A percentile compares a stretch with the other conserved stretches of the same genome.
Conservation (phyloP, 2,329 filamentous ascomycete species). For the Penicillium sp. region DNA sequence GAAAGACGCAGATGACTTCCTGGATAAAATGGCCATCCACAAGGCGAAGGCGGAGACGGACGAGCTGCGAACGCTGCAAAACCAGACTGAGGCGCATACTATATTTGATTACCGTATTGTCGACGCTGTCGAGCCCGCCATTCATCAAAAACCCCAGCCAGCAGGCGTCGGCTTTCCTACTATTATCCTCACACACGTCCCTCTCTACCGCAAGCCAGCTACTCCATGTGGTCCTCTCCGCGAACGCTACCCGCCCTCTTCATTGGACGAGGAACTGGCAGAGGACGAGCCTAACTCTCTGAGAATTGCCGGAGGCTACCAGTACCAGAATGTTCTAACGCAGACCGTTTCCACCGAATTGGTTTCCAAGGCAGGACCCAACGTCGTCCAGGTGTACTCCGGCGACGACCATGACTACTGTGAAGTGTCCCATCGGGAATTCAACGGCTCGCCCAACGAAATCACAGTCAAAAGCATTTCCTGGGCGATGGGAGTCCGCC, state of each 20-base stretch:
- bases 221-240: conserved; percentile 85
- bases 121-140: conserved; percentile 51
- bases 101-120: conserved; percentile 60
- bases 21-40: conserved; percentile 62
- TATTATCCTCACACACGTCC: conserved; percentile 86
- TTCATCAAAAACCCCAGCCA: conserved; percentile 21
- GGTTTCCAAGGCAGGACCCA: conserved; percentile 69
- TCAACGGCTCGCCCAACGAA: conserved; percentile 64
- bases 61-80: conserved; percentile 65
- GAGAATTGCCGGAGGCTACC: conserved; percentile 74
- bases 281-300: conserved; percentile 75
- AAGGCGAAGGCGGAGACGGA: conserved; percentile 68
- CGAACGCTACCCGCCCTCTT: conserved; percentile 75
- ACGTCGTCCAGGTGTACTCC: conserved; percentile 82
- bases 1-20: conserved; percentile 71
- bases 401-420: conserved; percentile 99
- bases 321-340: conserved; percentile 93
- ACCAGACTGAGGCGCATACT: conserved; percentile 53
- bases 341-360: conserved; percentile 72
- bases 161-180: conserved; percentile 68
- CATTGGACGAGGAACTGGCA: conserved; percentile 56
- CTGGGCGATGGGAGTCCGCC: conserved; percentile 93
- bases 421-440: conserved; percentile 73
- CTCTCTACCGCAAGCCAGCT: conserved; percentile 75
- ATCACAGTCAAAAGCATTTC: conserved; percentile 94